Evolutionary conservation across 1,284 basidiomycete species (phyloP).

Genomic region (Sanghuangporus baumii): DNA sequence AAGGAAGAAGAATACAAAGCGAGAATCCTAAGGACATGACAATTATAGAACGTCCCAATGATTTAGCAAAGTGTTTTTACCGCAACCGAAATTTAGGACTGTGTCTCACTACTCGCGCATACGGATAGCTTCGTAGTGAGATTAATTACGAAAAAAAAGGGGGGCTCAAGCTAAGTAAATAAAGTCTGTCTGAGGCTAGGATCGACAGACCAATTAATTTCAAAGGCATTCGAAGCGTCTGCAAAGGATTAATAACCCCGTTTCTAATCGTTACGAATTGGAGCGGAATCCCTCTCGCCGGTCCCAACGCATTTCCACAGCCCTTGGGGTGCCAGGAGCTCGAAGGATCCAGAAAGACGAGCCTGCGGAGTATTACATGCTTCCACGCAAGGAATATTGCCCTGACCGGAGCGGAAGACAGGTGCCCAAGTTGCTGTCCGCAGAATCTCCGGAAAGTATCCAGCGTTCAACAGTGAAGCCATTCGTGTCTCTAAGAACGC

Average conservation of each 20-base stretch:
- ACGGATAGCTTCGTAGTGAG: too few relatives aligned
- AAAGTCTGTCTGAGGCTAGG: background rate
- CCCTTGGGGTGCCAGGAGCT: background rate
- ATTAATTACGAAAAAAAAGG: too few relatives aligned
- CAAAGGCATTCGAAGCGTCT: background rate
- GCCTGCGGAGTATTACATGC: background rate
- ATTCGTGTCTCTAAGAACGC: conserved; percentile 1
- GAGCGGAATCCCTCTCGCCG: background rate
- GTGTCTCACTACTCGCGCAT: too few relatives aligned
- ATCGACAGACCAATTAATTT: background rate
- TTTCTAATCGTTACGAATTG: background rate
- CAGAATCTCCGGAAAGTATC: background rate
- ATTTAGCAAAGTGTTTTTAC: too few relatives aligned
- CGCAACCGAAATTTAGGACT: too few relatives aligned
- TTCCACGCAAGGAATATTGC: background rate
- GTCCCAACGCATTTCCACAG: background rate
- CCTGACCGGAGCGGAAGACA: background rate
- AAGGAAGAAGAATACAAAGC: too few relatives aligned
- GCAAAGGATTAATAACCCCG: background rate
- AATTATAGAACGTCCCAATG: too few relatives aligned
- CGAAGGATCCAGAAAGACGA: background rate
- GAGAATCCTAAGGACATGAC: too few relatives aligned
- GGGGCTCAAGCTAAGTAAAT: too few relatives aligned
- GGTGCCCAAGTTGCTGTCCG: background rate
- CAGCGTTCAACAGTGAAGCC: conserved; percentile 9